phyloP scores from a whole-genome alignment of 2,329 filamentous ascomycete species.

The Penicillium sp. region DNA sequence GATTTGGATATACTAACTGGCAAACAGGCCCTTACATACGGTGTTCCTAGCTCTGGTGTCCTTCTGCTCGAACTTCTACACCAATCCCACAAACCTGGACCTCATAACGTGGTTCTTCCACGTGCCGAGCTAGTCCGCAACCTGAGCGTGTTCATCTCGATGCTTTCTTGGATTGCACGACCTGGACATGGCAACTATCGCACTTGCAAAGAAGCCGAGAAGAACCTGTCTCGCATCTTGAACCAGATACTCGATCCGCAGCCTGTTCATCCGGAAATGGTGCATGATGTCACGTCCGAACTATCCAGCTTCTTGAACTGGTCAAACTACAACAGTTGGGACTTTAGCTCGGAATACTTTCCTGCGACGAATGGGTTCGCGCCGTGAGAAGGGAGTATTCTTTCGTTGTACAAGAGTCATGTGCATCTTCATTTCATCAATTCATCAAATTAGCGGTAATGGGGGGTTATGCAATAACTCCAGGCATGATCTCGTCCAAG shows the following conservation, averaged over 20 bases:
- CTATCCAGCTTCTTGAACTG: conserved; percentile 37
- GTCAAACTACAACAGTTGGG: conserved; percentile 38
- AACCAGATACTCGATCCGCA: conserved; percentile 40
- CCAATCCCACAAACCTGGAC: conserved; percentile 33
- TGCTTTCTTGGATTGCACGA: conserved; percentile 36
- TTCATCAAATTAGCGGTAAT: conserved; percentile 10
- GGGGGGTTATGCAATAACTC: not conserved
- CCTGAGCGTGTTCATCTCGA: conserved; percentile 37
- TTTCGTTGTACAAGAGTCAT: conserved; percentile 1
- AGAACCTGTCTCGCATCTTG: conserved; percentile 39
- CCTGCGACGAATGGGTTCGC: conserved; percentile 24
- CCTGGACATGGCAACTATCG: conserved; percentile 40
- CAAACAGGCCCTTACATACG: conserved; percentile 35
- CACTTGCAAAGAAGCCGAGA: conserved; percentile 39
- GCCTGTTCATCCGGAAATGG: conserved; percentile 31
- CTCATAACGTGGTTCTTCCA: conserved; percentile 29
- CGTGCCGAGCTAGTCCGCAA: conserved; percentile 39
- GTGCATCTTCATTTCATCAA: conserved; percentile 5
- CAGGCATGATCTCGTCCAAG: not conserved
- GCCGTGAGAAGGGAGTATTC: conserved; percentile 13
- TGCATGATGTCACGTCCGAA: conserved; percentile 34
- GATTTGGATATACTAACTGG: not conserved
- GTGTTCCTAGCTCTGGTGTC: conserved; percentile 36
- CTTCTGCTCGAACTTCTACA: conserved; percentile 38
- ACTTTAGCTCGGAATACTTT: conserved; percentile 35